phyloP scores from a whole-genome alignment of 371 early-diverging fungal genomes.

The Rhizopus delemar region DNA sequence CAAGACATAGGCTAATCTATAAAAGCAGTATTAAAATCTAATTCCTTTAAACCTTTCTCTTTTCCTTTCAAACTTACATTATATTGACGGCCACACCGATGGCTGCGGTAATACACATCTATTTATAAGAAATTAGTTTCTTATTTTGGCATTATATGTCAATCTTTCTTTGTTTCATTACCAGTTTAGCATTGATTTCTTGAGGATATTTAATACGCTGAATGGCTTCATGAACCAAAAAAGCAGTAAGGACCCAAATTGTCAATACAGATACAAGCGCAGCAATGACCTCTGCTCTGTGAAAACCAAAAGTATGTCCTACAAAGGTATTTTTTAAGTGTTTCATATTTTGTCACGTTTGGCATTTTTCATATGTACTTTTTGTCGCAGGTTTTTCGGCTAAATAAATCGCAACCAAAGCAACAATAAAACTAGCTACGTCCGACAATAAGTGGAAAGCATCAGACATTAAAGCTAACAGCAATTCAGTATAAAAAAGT shows the following conservation, averaged over 20 bases:
- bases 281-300: conserved; percentile 86
- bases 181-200: conserved; percentile 71
- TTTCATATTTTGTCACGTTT: neutral
- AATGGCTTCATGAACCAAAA: conserved; percentile 75
- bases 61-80: conserved; percentile 37
- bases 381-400: conserved; percentile 70
- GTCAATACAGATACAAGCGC: conserved; percentile 78
- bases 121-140: neutral
- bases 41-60: neutral
- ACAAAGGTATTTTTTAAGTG: neutral
- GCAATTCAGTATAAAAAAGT: conserved; percentile 3
- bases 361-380: conserved; percentile 28
- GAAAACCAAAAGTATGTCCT: conserved; percentile 81
- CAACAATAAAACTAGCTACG: conserved; percentile 74
- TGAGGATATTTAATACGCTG: conserved; percentile 72
- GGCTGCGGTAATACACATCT: conserved; percentile 72
- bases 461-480: conserved; percentile 70
- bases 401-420: conserved; percentile 70
- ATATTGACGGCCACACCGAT: conserved; percentile 83
- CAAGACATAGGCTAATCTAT: conserved; percentile 46
- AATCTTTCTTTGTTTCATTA: conserved; percentile 12
- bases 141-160: neutral
- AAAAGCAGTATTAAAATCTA: neutral
- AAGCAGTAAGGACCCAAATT: conserved; percentile 81
- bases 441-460: conserved; percentile 77